Evolutionary conservation across 176 grass and related monocot genomes (phyloP).

Genomic region (Rhynchospora tenuis): DNA sequence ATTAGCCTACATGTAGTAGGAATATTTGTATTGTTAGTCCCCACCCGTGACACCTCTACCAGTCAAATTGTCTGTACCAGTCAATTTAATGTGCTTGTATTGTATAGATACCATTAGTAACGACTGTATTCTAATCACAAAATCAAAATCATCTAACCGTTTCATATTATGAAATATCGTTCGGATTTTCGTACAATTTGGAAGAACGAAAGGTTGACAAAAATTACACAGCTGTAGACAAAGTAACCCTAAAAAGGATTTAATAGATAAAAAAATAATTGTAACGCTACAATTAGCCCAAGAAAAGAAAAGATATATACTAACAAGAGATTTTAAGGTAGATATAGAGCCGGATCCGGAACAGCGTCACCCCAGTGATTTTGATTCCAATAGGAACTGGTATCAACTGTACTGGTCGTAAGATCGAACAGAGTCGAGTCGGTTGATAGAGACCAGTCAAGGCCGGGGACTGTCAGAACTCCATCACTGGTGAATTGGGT

Average conservation of each 20-base stretch:
- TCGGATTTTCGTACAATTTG: not conserved
- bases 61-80: not conserved
- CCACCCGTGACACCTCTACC: not conserved
- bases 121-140: not conserved
- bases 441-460: slow-evolving; percentile 24
- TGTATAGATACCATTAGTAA: not conserved
- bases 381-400: slow-evolving; percentile 31
- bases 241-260: not conserved
- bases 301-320: slow-evolving; percentile 4
- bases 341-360: slow-evolving; percentile 25
- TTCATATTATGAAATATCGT: not conserved
- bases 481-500: not conserved
- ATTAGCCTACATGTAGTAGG: not conserved
- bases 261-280: not conserved
- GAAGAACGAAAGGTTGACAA: not conserved
- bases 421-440: slow-evolving; percentile 32
- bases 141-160: slow-evolving; percentile 7
- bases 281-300: not conserved
- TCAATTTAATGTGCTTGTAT: not conserved
- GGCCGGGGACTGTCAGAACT: not conserved
- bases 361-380: slow-evolving; percentile 19
- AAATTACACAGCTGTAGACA: not conserved
- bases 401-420: slow-evolving; percentile 6
- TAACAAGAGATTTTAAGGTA: slow-evolving; percentile 26
- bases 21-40: not conserved